Evolutionary conservation across 768 basidiomycete genomes (phyloP).

Genomic region (Tylopilus balloui): DNA sequence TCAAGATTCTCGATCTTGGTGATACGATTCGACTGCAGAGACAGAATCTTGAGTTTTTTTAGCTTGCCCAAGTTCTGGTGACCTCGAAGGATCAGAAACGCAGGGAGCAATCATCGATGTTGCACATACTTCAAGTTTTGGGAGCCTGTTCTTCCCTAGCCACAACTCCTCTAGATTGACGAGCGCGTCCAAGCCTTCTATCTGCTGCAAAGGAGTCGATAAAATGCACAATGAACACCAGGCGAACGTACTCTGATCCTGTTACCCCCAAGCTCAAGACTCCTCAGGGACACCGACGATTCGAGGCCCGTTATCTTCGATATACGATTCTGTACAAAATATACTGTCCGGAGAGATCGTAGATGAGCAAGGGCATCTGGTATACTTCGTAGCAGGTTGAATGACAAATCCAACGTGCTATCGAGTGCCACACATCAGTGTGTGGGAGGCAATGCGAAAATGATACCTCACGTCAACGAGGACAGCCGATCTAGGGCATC

Average conservation of each 20-base stretch:
- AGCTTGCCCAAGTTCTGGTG: conserved; percentile 65
- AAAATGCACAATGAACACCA: not conserved
- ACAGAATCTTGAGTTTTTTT: conserved; percentile 75
- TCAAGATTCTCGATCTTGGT: conserved; percentile 83
- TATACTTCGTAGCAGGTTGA: conserved; percentile 78
- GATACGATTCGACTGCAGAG: conserved; percentile 91
- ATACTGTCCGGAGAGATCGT: conserved; percentile 65
- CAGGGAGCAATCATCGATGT: not conserved
- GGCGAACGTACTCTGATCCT: conserved; percentile 65
- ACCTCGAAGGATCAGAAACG: not conserved
- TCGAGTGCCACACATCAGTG: not conserved
- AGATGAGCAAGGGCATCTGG: conserved; percentile 61
- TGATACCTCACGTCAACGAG: conserved; percentile 49
- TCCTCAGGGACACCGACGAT: conserved; percentile 55
- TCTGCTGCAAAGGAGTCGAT: conserved; percentile 50
- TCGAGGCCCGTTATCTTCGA: conserved; percentile 68
- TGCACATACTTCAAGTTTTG: conserved; percentile 66
- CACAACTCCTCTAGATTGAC: conserved; percentile 88
- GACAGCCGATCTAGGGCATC: conserved; percentile 56
- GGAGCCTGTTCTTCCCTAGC: conserved; percentile 97
- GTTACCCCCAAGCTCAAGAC: conserved; percentile 93
- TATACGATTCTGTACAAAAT: conserved; percentile 97
- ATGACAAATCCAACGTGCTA: conserved; percentile 88
- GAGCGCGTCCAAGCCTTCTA: conserved; percentile 79
- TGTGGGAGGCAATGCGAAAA: not conserved